These are phyloP conservation scores for Rhazya stricta DNA, from an alignment of 257 asterid genomes.

Conservation along the genomic window DNA sequence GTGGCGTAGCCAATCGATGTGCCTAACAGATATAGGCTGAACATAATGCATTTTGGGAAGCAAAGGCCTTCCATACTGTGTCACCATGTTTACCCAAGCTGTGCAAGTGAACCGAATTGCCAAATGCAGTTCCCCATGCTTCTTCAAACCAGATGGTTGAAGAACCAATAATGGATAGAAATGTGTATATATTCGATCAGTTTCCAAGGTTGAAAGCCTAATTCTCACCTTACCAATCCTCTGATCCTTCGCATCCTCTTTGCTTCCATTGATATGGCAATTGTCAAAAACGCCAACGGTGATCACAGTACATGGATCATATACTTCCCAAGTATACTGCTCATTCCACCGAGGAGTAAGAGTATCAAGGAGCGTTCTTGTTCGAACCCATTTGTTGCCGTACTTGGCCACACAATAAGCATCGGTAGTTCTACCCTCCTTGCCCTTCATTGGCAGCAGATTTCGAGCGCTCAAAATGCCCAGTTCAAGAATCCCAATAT, in stretches of 20 bases:
- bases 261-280: constrained; percentile 57
- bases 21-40: constrained; percentile 77
- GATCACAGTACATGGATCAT: constrained; percentile 78
- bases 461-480: constrained; percentile 78
- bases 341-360: constrained; percentile 84
- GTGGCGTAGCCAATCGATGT: constrained; percentile 79
- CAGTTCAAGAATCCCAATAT: constrained; percentile 79
- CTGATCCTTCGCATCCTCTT: constrained; percentile 61
- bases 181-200: constrained; percentile 71
- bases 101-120: constrained; percentile 90
- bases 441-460: constrained; percentile 68
- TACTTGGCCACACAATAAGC: constrained; percentile 92
- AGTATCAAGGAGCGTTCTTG: constrained; percentile 73
- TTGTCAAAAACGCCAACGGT: constrained; percentile 87
- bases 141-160: constrained; percentile 67
- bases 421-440: constrained; percentile 69
- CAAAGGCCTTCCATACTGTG: constrained; percentile 81
- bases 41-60: constrained; percentile 87
- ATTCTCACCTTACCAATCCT: constrained; percentile 86
- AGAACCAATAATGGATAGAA: constrained; percentile 72
- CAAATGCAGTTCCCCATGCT: constrained; percentile 81
- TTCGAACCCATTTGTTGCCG: constrained; percentile 95
- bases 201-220: constrained; percentile 77
- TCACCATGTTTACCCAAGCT: constrained; percentile 72
- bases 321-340: constrained; percentile 97